phyloP scores from a whole-genome alignment of 306 rosid species.

The Cyclanthera cordifolia region DNA sequence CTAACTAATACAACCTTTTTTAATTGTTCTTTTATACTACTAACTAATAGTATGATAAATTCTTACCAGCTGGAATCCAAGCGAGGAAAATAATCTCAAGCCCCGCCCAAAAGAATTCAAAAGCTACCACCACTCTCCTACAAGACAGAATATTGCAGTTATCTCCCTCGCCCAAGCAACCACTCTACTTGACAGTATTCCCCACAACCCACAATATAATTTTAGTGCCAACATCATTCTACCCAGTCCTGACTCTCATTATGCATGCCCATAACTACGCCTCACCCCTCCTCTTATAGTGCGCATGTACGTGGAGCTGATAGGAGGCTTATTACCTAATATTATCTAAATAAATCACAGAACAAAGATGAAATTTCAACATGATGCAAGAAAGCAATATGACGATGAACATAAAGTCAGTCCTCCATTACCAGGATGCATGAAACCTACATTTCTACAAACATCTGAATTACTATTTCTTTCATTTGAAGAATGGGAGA shows the following conservation, averaged over 20 bases:
- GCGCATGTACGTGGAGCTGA: background rate
- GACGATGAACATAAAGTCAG: constrained; percentile 2
- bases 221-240: background rate
- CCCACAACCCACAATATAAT: background rate
- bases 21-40: background rate
- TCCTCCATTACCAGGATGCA: constrained; percentile 13
- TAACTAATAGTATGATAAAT: background rate
- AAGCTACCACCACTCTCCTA: background rate
- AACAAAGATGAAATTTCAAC: constrained; percentile 15
- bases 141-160: background rate
- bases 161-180: background rate
- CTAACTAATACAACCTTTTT: background rate
- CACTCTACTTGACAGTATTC: background rate
- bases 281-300: background rate
- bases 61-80: background rate
- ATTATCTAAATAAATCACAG: background rate
- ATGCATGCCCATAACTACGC: background rate
- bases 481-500: constrained; percentile 40
- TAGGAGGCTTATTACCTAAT: background rate
- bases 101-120: background rate
- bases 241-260: background rate
- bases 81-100: background rate
- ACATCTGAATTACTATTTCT: constrained; percentile 23
- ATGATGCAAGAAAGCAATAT: background rate
- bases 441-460: constrained; percentile 37